phyloP scores from a whole-genome alignment of 75 land plant genomes.

The Picea sitchensis region DNA sequence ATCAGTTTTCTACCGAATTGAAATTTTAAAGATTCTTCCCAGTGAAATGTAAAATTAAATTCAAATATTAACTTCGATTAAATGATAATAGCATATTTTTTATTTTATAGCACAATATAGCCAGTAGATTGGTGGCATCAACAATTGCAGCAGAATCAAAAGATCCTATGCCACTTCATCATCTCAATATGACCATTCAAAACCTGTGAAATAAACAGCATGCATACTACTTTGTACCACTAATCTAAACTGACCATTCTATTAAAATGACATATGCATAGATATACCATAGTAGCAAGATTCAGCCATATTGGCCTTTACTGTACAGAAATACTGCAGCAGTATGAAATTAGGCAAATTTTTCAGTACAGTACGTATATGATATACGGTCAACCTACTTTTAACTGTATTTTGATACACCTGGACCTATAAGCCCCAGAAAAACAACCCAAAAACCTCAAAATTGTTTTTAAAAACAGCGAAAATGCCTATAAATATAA shows the following conservation, averaged over 20 bases:
- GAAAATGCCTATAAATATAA: no score
- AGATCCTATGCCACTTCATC: not conserved
- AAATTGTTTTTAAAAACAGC: no score
- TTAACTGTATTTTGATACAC: conserved; percentile 10
- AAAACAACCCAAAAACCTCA: no score
- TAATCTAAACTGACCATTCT: not conserved
- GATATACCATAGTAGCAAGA: not conserved
- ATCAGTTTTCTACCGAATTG: no score
- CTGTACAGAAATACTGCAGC: not conserved
- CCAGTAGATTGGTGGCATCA: no score
- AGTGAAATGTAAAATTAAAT: no score
- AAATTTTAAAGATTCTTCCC: no score
- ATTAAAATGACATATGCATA: not conserved
- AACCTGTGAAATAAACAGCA: not conserved
- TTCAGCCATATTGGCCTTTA: not conserved
- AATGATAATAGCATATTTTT: not conserved
- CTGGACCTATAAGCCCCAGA: no score
- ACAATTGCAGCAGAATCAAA: no score
- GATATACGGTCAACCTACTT: conserved; percentile 49
- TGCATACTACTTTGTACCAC: not conserved
- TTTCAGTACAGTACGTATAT: not conserved
- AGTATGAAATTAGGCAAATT: not conserved
- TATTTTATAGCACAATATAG: not conserved
- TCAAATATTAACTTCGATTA: no score
- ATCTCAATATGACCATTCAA: not conserved